Evolutionary conservation across 768 basidiomycete species (phyloP).

Genomic region (Gymnopilus junonius): DNA sequence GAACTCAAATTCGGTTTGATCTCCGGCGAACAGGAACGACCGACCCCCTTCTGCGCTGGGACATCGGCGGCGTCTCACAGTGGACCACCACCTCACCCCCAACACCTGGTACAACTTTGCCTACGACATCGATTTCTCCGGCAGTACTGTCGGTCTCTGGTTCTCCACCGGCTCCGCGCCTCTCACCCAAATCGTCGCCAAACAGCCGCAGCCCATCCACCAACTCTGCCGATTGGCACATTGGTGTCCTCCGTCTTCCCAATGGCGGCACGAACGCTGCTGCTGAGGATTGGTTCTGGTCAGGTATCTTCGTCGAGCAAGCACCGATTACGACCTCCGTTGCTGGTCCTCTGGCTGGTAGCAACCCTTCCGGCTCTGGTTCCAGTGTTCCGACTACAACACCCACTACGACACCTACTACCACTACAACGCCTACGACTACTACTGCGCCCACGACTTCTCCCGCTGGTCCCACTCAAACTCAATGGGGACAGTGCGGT

Average conservation of each 20-base stretch:
- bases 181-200: constrained; percentile 20
- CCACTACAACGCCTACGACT: constrained; percentile 7
- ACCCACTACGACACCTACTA: constrained; percentile 2
- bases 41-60: constrained; percentile 22
- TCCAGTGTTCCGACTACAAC: neutral
- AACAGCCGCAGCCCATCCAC: constrained; percentile 22
- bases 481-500: constrained; percentile 28
- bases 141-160: constrained; percentile 23
- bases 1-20: constrained; percentile 25
- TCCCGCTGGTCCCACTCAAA: constrained; percentile 18
- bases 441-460: constrained; percentile 14
- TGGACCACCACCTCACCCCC: constrained; percentile 23
- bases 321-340: constrained; percentile 22
- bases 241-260: constrained; percentile 24
- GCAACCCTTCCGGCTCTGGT: neutral
- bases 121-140: constrained; percentile 24
- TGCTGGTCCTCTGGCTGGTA: constrained; percentile 21
- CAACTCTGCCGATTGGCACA: constrained; percentile 25
- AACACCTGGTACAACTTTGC: constrained; percentile 29
- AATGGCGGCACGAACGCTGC: constrained; percentile 23
- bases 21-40: constrained; percentile 21
- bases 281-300: constrained; percentile 26
- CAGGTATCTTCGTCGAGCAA: constrained; percentile 22
- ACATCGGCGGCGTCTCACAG: constrained; percentile 23
- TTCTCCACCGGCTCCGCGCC: constrained; percentile 19